These are phyloP conservation scores for Microcyclosporella mali DNA, from an alignment of 2,329 filamentous ascomycete genomes.

Conservation along the genomic window DNA sequence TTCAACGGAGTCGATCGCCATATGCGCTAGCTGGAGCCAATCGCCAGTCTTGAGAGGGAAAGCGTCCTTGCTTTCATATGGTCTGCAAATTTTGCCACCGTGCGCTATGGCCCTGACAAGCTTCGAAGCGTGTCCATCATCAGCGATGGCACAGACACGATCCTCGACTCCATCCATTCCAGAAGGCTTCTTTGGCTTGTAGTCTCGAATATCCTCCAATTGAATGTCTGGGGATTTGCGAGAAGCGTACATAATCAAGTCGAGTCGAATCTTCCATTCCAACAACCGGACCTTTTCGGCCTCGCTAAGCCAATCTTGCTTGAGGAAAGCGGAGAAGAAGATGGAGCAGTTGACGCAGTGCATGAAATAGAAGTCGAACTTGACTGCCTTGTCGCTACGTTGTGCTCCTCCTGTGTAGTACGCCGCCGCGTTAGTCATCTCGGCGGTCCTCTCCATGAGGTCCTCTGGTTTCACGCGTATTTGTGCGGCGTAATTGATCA, in stretches of 20 bases:
- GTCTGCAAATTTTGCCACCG: conserved; percentile 49
- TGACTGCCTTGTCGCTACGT: conserved; percentile 57
- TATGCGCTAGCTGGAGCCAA: conserved; percentile 56
- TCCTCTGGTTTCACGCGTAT: conserved; percentile 48
- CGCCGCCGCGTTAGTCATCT: conserved; percentile 64
- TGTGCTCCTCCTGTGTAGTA: conserved; percentile 59
- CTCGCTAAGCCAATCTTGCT: conserved; percentile 54
- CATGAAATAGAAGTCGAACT: conserved; percentile 71
- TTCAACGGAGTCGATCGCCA: conserved; percentile 59
- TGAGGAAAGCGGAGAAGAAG: conserved; percentile 61
- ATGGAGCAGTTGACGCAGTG: conserved; percentile 74
- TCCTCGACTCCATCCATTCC: conserved; percentile 42
- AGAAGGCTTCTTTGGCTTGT: conserved; percentile 46
- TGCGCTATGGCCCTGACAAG: conserved; percentile 63
- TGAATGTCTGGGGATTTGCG: conserved; percentile 57
- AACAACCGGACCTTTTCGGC: conserved; percentile 62
- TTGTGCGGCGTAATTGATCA: conserved; percentile 55
- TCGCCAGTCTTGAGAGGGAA: conserved; percentile 50
- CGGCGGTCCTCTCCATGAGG: conserved; percentile 51
- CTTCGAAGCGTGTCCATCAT: conserved; percentile 81
- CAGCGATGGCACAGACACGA: conserved; percentile 45
- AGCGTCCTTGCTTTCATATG: conserved; percentile 42
- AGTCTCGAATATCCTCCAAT: conserved; percentile 53
- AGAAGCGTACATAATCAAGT: conserved; percentile 68
- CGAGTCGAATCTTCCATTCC: conserved; percentile 73